Base-by-base conservation (phyloP, 78 protist genomes). In the Diacronema lutheri region DNA sequence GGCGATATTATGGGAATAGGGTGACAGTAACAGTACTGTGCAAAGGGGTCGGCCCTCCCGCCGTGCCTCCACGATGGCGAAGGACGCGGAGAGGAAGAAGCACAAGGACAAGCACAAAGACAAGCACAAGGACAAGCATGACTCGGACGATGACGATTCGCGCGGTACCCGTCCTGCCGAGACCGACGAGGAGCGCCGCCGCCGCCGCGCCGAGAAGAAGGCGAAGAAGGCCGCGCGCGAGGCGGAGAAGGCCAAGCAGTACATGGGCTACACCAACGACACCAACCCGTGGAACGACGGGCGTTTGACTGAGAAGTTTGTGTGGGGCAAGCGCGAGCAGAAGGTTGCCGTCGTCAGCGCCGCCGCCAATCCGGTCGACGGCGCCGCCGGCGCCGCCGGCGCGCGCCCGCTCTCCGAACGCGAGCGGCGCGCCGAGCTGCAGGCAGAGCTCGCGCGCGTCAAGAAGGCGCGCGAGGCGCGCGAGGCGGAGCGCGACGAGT, bases 231-330 rank as follows among this genome's bases (percentile, higher is more conserved):
- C 20, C 10, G 78, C 44, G 37, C 7, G 31, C 20, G 44, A 64
- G 71, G 9, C 13, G 14, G 84, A 61, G 40, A 44, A 4, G 69
- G 10, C 4, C 13, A 76, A 86, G 33, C 16, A 56, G 29, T 13
- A 88, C 71, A 35, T 74, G 40, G 98, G 96, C 40, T 96, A 94
- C 78, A 40, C 93, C 29, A 93, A 93, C 81, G 62, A 26, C 2
- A 77, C 60, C 35, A 95, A 94, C 64, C 97, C 97, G 60, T 96
- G 90, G 61, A 82, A 87, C 33, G 98, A 96, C 79, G 26, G 88
- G 25, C 79, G 89, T 41, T 85, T 96, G n/a, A 68, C 86, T 9
- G 84, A 90, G 65, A 40, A 62, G 21, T 97, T 97, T 66, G 88
- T 86, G 31, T 97, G 99, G 99, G 46, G 86, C 33, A 93, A 93